phyloP scores from a whole-genome alignment of 2,329 filamentous ascomycete species.

The Epichloe aotearoae region DNA sequence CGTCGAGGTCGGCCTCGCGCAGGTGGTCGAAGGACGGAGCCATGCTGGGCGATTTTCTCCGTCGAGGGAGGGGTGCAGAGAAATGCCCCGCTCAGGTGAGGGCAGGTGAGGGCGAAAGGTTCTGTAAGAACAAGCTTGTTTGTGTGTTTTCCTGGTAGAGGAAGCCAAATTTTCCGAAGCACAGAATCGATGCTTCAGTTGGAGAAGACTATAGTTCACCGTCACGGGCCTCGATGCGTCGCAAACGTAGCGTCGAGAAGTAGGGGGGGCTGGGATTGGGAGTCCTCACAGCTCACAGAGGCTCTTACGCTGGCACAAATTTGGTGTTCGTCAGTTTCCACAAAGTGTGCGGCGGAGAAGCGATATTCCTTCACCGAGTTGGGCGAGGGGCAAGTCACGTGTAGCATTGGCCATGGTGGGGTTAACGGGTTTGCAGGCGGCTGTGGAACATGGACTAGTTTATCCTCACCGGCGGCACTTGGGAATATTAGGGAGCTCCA shows the following conservation, averaged over 20 bases:
- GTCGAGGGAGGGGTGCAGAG: constrained; percentile 19
- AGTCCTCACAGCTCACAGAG: not conserved
- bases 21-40: constrained; percentile 81
- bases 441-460: not conserved
- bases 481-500: constrained; percentile 11
- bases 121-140: constrained; percentile 1
- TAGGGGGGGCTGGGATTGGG: not conserved
- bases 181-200: not conserved
- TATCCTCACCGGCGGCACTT: constrained; percentile 1
- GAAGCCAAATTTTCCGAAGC: not conserved
- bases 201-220: not conserved
- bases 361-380: constrained; percentile 21
- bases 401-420: constrained; percentile 8
- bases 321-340: constrained; percentile 24
- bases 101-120: constrained; percentile 8
- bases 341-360: constrained; percentile 30
- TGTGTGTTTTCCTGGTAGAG: not conserved
- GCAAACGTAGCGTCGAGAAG: constrained; percentile 1
- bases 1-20: constrained; percentile 76
- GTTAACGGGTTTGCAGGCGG: constrained; percentile 1
- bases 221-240: not conserved
- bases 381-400: constrained; percentile 29
- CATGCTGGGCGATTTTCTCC: constrained; percentile 50
- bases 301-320: constrained; percentile 17
- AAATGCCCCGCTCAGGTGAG: constrained; percentile 24